These are phyloP conservation scores for Dothistroma septosporum DNA, from an alignment of 2,329 filamentous ascomycete genomes.

Conservation along the genomic window DNA sequence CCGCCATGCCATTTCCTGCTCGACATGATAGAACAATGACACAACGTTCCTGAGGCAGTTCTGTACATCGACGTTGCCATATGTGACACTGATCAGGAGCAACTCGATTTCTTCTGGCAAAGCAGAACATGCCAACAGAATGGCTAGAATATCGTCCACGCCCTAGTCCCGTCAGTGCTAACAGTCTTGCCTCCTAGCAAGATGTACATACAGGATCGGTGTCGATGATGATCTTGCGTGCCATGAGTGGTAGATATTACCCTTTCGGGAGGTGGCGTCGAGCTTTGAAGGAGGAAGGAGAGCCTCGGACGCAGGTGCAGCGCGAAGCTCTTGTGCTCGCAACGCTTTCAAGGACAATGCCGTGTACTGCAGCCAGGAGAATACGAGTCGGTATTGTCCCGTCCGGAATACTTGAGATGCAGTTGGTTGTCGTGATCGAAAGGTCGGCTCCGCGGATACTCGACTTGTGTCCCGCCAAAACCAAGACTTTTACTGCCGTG, in stretches of 20 bases:
- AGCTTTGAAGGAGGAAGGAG: conserved; percentile 1
- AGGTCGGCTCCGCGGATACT: neutral
- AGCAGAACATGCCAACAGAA: conserved; percentile 80
- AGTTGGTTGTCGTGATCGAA: neutral
- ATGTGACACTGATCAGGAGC: conserved; percentile 80
- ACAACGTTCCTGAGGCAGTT: conserved; percentile 86
- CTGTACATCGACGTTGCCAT: conserved; percentile 85
- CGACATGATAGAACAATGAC: conserved; percentile 84
- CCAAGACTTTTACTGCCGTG: neutral
- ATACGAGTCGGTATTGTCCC: neutral
- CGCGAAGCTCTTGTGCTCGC: neutral
- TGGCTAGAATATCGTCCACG: conserved; percentile 27
- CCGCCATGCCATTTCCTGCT: conserved; percentile 84
- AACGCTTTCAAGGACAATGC: neutral
- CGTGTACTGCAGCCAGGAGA: no score
- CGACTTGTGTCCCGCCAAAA: neutral
- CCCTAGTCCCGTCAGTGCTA: neutral
- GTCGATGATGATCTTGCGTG: conserved; percentile 77
- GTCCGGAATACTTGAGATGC: neutral
- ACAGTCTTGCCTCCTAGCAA: neutral
- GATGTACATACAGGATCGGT: conserved; percentile 70
- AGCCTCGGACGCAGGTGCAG: neutral
- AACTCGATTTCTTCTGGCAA: conserved; percentile 81
- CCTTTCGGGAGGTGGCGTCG: neutral
- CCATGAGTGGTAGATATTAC: conserved; percentile 1